Percentiles rank a stretch among this genome's conserved stretches.
Evolutionary conservation across 257 asterid genomes (phyloP).

Genomic region (Gardenia jasminoides): DNA sequence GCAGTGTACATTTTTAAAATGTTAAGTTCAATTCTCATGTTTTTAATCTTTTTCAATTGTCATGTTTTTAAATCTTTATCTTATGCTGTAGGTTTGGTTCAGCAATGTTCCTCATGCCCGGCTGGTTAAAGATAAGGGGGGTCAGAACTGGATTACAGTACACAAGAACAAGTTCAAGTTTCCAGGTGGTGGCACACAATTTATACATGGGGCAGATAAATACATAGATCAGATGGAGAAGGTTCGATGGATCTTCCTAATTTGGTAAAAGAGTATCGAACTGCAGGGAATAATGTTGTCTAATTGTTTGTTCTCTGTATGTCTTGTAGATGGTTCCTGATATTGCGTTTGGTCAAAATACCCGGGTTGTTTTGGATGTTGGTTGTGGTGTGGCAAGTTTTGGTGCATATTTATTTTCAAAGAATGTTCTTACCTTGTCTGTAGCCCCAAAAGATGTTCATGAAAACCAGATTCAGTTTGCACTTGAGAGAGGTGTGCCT

Average conservation of each 20-base stretch:
- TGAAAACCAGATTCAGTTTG: conserved; percentile 96
- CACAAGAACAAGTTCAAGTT: conserved; percentile 88
- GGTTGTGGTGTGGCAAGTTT: conserved; percentile 99
- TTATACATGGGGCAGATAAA: conserved; percentile 91
- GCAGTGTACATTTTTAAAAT: not conserved
- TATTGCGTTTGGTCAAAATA: conserved; percentile 79
- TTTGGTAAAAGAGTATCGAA: not conserved
- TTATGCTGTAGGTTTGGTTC: conserved; percentile 74
- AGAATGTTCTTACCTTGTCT: conserved; percentile 76
- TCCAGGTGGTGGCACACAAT: conserved; percentile 98
- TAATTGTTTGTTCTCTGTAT: conserved; percentile 7
- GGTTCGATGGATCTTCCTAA: conserved; percentile 31
- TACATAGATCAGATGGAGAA: conserved; percentile 89
- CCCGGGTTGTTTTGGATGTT: conserved; percentile 86
- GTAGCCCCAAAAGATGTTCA: conserved; percentile 95
- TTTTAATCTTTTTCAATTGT: no score
- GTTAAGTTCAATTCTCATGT: not conserved
- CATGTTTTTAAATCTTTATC: no score
- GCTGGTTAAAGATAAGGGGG: conserved; percentile 90
- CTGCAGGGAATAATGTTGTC: not conserved
- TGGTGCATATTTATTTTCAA: conserved; percentile 84
- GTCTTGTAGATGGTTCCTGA: conserved; percentile 75
- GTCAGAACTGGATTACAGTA: conserved; percentile 85
- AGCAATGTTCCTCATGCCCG: conserved; percentile 96
- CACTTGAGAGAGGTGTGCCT: conserved; percentile 96